These are phyloP conservation scores for Nitzschia palea DNA, from an alignment of 108 stramenopile species.

Conservation along the genomic window DNA sequence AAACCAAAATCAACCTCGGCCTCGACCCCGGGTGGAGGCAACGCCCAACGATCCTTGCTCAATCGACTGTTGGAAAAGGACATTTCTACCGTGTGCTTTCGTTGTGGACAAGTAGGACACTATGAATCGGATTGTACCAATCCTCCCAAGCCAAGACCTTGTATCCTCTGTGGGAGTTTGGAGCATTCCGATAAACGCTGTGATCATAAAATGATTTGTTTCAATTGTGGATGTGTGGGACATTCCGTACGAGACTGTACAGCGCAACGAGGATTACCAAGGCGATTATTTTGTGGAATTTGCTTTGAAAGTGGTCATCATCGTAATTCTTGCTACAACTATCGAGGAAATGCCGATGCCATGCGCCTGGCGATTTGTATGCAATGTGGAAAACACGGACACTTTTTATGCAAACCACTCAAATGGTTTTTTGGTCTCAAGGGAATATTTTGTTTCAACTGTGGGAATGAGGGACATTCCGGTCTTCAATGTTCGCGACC, in stretches of 20 bases:
- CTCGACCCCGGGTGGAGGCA: too few species aligned
- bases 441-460: slow-evolving; percentile 75
- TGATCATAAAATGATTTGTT: slow-evolving; percentile 62
- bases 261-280: slow-evolving; percentile 41
- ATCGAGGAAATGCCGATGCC: slow-evolving; percentile 18
- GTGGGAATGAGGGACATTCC: slow-evolving; percentile 66
- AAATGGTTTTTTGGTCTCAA: slow-evolving; percentile 66
- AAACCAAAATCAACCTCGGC: too few species aligned
- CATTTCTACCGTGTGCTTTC: slow-evolving; percentile 74
- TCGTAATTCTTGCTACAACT: slow-evolving; percentile 42
- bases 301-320: slow-evolving; percentile 71
- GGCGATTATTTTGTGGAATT: slow-evolving; percentile 57
- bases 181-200: slow-evolving; percentile 63
- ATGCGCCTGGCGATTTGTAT: slow-evolving; percentile 55
- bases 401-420: slow-evolving; percentile 71
- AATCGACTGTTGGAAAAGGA: slow-evolving; percentile 62
- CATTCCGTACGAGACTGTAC: slow-evolving; percentile 71
- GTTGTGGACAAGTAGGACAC: slow-evolving; percentile 75
- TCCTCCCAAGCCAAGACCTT: slow-evolving; percentile 48
- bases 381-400: slow-evolving; percentile 69
- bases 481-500: slow-evolving; percentile 66
- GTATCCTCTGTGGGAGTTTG: slow-evolving; percentile 63
- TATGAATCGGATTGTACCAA: slow-evolving; percentile 57
- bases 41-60: slow-evolving; percentile 19
- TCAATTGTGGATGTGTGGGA: slow-evolving; percentile 81